Conservation (phyloP, 2,329 filamentous ascomycete species). For the Huntiella bhutanensis region DNA sequence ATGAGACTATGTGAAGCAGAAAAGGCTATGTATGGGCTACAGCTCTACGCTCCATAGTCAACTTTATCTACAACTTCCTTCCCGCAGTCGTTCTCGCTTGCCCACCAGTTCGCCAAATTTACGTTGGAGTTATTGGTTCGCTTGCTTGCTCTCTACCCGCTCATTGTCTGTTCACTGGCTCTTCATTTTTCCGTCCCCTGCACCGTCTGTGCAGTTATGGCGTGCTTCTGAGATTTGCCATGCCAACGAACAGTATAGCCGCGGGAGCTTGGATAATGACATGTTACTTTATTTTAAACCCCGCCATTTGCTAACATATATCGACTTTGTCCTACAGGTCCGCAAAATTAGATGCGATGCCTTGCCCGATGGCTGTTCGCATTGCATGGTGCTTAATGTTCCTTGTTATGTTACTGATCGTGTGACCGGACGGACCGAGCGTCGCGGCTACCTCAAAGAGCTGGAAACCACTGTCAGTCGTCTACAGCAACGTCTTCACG, state of each 20-base stretch:
- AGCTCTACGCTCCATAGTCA: no score
- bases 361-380: conserved; percentile 60
- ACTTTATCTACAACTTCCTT: not conserved
- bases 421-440: conserved; percentile 63
- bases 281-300: no score
- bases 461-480: conserved; percentile 54
- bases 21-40: no score
- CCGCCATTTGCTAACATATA: not conserved
- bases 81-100: not conserved
- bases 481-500: conserved; percentile 38
- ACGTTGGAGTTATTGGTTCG: no score
- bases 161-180: not conserved
- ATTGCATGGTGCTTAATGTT: conserved; percentile 56
- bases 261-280: no score
- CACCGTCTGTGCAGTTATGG: not conserved
- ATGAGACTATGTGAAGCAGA: no score
- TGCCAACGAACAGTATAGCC: no score
- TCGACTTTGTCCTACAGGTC: conserved; percentile 20
- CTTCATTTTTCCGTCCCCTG: not conserved
- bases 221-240: conserved; percentile 24
- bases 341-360: conserved; percentile 81
- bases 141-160: not conserved
- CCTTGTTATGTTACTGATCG: conserved; percentile 75
- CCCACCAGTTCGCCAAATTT: no score
- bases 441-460: conserved; percentile 58